Evolutionary conservation across 345 rosid species (phyloP).

Genomic region (Salix koriyanagi): DNA sequence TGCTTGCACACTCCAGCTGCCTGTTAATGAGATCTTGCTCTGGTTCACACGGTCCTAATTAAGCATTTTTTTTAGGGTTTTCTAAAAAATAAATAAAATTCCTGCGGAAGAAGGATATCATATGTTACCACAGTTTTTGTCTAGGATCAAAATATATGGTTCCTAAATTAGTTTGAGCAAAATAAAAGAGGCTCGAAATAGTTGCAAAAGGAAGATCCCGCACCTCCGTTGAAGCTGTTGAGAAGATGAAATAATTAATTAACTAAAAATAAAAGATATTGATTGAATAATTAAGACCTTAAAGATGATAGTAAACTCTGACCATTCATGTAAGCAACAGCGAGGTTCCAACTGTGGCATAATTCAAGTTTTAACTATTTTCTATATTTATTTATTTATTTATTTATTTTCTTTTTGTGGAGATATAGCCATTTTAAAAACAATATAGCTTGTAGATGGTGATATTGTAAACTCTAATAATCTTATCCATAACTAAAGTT

Average conservation of each 20-base stretch:
- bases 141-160: neutral
- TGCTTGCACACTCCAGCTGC: neutral
- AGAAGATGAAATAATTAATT: neutral
- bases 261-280: neutral
- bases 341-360: neutral
- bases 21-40: neutral
- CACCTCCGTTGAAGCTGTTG: neutral
- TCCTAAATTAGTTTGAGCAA: neutral
- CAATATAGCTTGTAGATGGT: neutral
- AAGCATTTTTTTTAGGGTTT: neutral
- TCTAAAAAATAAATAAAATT: neutral
- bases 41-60: neutral
- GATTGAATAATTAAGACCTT: neutral
- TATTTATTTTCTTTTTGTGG: neutral
- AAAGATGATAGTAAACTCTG: neutral
- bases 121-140: neutral
- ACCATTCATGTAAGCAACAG: neutral
- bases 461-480: too few species aligned
- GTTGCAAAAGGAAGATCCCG: neutral
- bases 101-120: neutral
- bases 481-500: too few species aligned
- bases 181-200: neutral
- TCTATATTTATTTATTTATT: fast-evolving
- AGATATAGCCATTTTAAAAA: neutral
- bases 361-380: neutral